Evolutionary conservation across 441 rosid genomes (phyloP).

Genomic region (Croton setiger): DNA sequence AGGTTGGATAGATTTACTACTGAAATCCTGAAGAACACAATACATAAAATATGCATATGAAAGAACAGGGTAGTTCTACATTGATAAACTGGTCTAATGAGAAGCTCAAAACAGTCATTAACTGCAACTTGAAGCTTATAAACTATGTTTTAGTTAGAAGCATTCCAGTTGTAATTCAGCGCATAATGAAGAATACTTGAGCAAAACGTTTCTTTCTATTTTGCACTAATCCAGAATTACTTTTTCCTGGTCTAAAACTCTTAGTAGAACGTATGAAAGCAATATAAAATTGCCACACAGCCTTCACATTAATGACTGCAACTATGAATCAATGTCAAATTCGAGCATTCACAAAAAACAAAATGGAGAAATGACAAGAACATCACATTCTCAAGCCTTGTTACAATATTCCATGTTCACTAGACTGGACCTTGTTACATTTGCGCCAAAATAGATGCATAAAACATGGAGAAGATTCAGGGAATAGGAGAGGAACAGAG

Average conservation of each 20-base stretch:
- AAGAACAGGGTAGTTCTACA: background rate
- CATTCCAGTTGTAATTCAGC: background rate
- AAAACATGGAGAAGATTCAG: background rate
- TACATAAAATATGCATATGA: background rate
- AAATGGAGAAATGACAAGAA: background rate
- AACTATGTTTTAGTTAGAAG: background rate
- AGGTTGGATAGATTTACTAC: slow-evolving; percentile 15
- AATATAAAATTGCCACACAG: background rate
- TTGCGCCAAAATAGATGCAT: background rate
- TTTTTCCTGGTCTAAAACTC: background rate
- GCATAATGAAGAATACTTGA: background rate
- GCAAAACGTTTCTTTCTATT: background rate
- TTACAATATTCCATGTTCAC: background rate
- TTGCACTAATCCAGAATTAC: background rate
- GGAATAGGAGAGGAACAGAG: background rate
- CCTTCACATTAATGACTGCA: background rate
- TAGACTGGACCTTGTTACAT: background rate
- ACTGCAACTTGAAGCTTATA: background rate
- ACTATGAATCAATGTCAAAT: background rate
- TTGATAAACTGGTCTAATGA: background rate
- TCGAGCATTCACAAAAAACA: background rate
- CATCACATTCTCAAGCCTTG: background rate
- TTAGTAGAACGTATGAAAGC: background rate
- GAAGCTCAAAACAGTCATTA: slow-evolving; percentile 3
- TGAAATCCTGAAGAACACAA: slow-evolving; percentile 3